Percentiles rank a stretch among this genome's conserved stretches.
These are phyloP conservation scores for Capsicum baccatum DNA, from an alignment of 257 asterid genomes.

Conservation along the genomic window DNA sequence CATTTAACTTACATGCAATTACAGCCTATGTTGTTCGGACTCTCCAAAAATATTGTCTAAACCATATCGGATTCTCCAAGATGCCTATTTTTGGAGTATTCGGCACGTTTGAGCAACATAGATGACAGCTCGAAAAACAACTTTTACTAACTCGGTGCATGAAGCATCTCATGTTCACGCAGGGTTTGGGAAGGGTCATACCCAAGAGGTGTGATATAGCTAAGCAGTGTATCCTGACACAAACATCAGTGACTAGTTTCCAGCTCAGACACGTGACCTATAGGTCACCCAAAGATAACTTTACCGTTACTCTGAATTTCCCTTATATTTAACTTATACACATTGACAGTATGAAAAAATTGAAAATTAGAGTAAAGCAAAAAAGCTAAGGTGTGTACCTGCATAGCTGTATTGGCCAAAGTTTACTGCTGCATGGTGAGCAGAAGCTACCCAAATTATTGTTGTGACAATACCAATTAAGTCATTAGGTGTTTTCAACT, in stretches of 20 bases:
- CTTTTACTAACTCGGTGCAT: background rate
- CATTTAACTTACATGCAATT: background rate
- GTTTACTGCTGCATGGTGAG: constrained; percentile 85
- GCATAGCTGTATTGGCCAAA: constrained; percentile 75
- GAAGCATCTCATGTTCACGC: background rate
- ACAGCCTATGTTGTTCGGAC: background rate
- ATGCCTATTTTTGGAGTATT: background rate
- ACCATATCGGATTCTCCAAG: background rate
- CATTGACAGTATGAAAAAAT: too few species aligned
- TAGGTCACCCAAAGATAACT: too few species aligned
- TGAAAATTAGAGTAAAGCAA: too few species aligned
- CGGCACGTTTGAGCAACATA: background rate
- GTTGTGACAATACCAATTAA: constrained; percentile 61
- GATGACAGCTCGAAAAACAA: too few species aligned
- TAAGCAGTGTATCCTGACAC: too few species aligned
- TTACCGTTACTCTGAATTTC: too few species aligned
- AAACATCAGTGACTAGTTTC: too few species aligned
- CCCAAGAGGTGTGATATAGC: too few species aligned
- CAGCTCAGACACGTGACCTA: too few species aligned
- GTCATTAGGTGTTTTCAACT: constrained; percentile 48
- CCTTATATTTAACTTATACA: too few species aligned
- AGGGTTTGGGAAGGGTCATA: too few species aligned
- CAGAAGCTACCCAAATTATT: constrained; percentile 75
- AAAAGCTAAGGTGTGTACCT: constrained; percentile 30
- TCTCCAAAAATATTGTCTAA: background rate